Evolutionary conservation across 192 early-diverging fungal genomes (phyloP), one percentile per base, ranked within the genome.

Genomic region (Entophlyctis helioformis): DNA sequence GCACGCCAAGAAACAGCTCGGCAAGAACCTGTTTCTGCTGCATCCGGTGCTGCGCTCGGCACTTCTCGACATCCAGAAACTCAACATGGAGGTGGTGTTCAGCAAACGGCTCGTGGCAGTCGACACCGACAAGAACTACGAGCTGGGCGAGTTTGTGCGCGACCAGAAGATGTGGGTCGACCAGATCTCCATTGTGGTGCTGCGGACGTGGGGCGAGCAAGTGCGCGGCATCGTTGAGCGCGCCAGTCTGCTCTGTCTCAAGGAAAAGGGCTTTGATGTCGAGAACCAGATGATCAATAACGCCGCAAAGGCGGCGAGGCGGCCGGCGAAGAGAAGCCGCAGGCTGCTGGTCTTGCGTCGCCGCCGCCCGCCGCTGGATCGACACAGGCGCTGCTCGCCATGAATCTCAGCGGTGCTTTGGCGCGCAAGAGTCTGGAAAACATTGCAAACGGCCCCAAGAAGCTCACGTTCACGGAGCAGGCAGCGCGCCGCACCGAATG

Each of bases 381-480:
- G n/a, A n/a, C n/a, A n/a, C n/a, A n/a, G n/a, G n/a, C n/a, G n/a
- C n/a, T n/a, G n/a, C n/a, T n/a, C n/a, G n/a, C n/a, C n/a, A n/a
- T n/a, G n/a, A n/a, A n/a, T n/a, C n/a, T n/a, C 27, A 21, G 29
- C 12, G 33, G 44, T n/a, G 32, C 23, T 1, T 25, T 31, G 29
- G 46, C 8, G 6, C 6, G 28, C 32, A 49, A 15, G 12, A 26
- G 11, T 16, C 2, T 3, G 3, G 19, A 34, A 5, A 32, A 36
- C 25, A 18, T 0, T 18, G 16, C 1, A 19, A 48, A 22, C 36
- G 1, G 15, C 36, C 9, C 18, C 24, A 48, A 48, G 18, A 62
- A 53, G 39, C 50, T 79, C 15, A 64, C 68, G 2, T 79, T 71
- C 42, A 79, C 76, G 1, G 71, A 79, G 50, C 72, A 76, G 44